Evolutionary conservation across 805 yeast species (phyloP).

Genomic region (Wickerhamomyces pijperi): DNA sequence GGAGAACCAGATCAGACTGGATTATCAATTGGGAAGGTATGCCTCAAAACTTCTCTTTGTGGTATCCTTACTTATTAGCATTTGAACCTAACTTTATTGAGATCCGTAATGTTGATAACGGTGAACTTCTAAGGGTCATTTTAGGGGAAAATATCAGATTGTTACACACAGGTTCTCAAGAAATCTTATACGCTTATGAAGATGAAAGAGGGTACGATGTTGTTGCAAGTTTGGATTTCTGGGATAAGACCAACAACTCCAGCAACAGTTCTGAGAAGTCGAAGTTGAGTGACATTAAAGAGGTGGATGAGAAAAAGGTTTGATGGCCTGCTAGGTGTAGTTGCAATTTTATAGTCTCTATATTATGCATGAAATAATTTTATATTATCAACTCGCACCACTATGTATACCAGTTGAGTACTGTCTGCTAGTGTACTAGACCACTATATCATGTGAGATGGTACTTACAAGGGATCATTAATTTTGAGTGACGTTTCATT

Average conservation of each 20-base stretch:
- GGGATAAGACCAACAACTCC: slow-evolving; percentile 35
- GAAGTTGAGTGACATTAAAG: slow-evolving; percentile 14
- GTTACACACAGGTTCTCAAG: slow-evolving; percentile 84
- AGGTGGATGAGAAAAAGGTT: slow-evolving; percentile 9
- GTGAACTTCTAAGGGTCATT: slow-evolving; percentile 77
- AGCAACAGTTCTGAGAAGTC: slow-evolving; percentile 6
- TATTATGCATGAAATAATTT: too few relatives aligned
- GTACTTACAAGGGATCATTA: too few relatives aligned
- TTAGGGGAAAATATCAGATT: slow-evolving; percentile 87
- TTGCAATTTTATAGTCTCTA: too few relatives aligned
- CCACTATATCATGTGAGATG: too few relatives aligned
- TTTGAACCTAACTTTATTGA: slow-evolving; percentile 88
- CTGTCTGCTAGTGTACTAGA: too few relatives aligned
- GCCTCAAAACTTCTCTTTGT: slow-evolving; percentile 84
- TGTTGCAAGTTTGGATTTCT: slow-evolving; percentile 85
- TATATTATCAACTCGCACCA: too few relatives aligned
- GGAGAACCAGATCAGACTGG: slow-evolving; percentile 93
- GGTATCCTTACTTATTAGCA: slow-evolving; percentile 88
- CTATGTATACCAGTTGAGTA: too few relatives aligned
- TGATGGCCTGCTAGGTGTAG: neutral
- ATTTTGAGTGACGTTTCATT: too few relatives aligned
- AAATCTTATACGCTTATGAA: slow-evolving; percentile 86
- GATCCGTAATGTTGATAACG: slow-evolving; percentile 81
- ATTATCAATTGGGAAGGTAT: slow-evolving; percentile 94
- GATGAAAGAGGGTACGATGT: slow-evolving; percentile 85